Conservation (phyloP, 495 filamentous ascomycete genomes). For the Hyaloscypha bicolor region DNA sequence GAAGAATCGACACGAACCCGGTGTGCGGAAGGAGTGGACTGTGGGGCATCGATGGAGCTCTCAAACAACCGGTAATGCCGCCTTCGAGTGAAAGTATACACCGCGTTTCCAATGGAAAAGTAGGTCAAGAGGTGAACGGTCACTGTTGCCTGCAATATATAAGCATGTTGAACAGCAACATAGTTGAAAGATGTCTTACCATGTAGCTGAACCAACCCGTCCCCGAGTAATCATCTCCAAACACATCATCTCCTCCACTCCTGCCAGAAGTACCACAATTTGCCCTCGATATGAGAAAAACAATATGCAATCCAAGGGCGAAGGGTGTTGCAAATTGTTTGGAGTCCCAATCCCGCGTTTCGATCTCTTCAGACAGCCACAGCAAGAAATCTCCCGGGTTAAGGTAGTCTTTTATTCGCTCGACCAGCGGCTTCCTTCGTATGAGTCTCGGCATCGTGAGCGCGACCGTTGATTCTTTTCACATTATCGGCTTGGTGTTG, state of each 20-base stretch:
- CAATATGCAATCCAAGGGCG: conserved; percentile 72
- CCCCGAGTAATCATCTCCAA: conserved; percentile 63
- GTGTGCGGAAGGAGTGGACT: conserved; percentile 82
- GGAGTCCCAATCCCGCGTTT: conserved; percentile 86
- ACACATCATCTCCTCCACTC: conserved; percentile 72
- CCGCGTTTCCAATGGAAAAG: conserved; percentile 70
- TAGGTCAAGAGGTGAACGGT: conserved; percentile 66
- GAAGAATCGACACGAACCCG: conserved; percentile 90
- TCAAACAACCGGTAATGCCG: conserved; percentile 93
- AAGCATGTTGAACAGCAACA: neutral
- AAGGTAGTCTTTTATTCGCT: conserved; percentile 76
- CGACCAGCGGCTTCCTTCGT: conserved; percentile 70
- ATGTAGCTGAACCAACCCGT: conserved; percentile 73
- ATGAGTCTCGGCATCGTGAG: conserved; percentile 73
- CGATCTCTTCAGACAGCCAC: conserved; percentile 86
- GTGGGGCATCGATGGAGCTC: conserved; percentile 69
- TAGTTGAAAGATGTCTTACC: conserved; percentile 55
- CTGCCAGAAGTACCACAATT: conserved; percentile 57
- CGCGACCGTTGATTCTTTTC: conserved; percentile 1
- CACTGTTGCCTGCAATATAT: conserved; percentile 63
- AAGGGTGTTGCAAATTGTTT: conserved; percentile 73
- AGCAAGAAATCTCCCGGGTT: conserved; percentile 88
- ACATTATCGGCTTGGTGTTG: conserved; percentile 20
- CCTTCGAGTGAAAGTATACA: conserved; percentile 81
- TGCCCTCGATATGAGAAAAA: conserved; percentile 81